These are phyloP conservation scores for Graphilbum fragrans DNA, from an alignment of 2,329 filamentous ascomycete species.

Conservation along the genomic window DNA sequence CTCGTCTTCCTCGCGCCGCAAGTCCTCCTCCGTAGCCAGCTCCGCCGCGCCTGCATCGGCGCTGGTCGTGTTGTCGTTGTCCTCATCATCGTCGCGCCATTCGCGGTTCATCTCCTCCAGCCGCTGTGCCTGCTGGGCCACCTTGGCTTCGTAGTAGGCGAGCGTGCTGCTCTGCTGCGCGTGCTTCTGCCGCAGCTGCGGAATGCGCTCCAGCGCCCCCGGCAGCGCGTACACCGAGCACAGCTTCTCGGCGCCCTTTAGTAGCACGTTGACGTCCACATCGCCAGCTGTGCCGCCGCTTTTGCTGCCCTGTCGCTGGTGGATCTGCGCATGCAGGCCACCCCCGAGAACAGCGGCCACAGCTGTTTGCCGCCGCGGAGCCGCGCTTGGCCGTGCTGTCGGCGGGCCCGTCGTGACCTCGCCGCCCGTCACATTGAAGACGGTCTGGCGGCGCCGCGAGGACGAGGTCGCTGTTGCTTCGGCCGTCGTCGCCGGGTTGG, in stretches of 20 bases:
- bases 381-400: slow-evolving; percentile 26
- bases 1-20: slow-evolving; percentile 57
- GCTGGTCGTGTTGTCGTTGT: slow-evolving; percentile 13
- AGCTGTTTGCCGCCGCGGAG: slow-evolving; percentile 61
- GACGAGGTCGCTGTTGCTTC: slow-evolving; percentile 30
- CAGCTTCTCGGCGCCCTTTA: slow-evolving; percentile 81
- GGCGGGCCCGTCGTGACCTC: slow-evolving; percentile 47
- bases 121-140: slow-evolving; percentile 63
- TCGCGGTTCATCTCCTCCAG: slow-evolving; percentile 62
- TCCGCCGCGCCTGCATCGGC: slow-evolving; percentile 21
- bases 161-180: slow-evolving; percentile 61
- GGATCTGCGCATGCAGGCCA: slow-evolving; percentile 73
- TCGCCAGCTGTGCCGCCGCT: slow-evolving; percentile 46
- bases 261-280: slow-evolving; percentile 73
- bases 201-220: slow-evolving; percentile 67
- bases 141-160: slow-evolving; percentile 67
- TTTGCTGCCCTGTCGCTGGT: slow-evolving; percentile 39
- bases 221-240: slow-evolving; percentile 77
- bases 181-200: slow-evolving; percentile 58
- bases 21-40: slow-evolving; percentile 52
- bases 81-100: slow-evolving; percentile 38
- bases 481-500: slow-evolving; percentile 19
- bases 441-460: slow-evolving; percentile 44
- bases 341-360: slow-evolving; percentile 82
- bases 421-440: slow-evolving; percentile 53